Conservation (phyloP, 345 rosid genomes). For the Physaria fendleri region DNA sequence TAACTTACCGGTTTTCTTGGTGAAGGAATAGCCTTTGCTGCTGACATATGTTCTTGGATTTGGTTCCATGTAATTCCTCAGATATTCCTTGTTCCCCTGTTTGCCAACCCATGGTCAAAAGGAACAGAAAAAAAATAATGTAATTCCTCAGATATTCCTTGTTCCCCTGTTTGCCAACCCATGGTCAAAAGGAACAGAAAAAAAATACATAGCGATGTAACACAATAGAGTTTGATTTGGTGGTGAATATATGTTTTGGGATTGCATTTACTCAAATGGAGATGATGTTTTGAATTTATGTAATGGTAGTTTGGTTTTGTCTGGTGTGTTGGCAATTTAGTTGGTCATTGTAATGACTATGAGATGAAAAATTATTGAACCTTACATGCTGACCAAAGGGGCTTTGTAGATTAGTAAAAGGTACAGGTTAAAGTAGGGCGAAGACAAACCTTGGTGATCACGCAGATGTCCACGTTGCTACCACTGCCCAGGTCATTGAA, state of each 20-base stretch:
- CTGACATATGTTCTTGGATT: constrained; percentile 68
- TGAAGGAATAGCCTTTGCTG: constrained; percentile 49
- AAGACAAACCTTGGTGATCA: constrained; percentile 60
- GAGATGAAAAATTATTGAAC: background rate
- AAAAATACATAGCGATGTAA: constrained; percentile 6
- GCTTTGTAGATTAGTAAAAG: background rate
- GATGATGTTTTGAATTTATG: background rate
- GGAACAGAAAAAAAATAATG: too few relatives aligned
- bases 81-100: constrained; percentile 71
- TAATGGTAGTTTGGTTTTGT: background rate
- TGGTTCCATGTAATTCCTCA: constrained; percentile 72
- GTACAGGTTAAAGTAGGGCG: background rate
- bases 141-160: constrained; percentile 76
- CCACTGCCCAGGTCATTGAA: constrained; percentile 86
- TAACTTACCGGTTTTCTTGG: constrained; percentile 53
- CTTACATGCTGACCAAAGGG: background rate
- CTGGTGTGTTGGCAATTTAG: background rate
- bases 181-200: background rate
- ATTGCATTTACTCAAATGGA: background rate
- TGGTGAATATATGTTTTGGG: background rate
- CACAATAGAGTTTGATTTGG: background rate
- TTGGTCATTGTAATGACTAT: background rate
- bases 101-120: background rate
- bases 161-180: constrained; percentile 44
- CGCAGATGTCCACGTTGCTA: constrained; percentile 87